These are phyloP conservation scores for Rutidosis leptorrhynchoides DNA, from an alignment of 129 eudicot genomes.

Conservation along the genomic window DNA sequence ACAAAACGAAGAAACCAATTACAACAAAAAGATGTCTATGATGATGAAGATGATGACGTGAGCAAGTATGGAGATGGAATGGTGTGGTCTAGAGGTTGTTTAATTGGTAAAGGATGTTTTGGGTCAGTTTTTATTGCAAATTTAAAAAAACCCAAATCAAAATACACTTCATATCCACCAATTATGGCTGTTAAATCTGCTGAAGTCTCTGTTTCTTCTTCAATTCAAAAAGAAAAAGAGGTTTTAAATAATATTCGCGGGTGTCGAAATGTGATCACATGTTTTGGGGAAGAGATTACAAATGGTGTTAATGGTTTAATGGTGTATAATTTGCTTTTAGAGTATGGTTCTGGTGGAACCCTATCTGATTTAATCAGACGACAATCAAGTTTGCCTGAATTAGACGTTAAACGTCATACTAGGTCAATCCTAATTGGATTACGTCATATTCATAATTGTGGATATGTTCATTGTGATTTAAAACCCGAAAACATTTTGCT, in stretches of 20 bases:
- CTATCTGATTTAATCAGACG: conserved; percentile 54
- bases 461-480: conserved; percentile 78
- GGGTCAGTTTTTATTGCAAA: conserved; percentile 74
- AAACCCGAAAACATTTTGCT: conserved; percentile 71
- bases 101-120: conserved; percentile 72
- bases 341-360: conserved; percentile 69
- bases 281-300: conserved; percentile 75
- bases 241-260: conserved; percentile 47
- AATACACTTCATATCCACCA: conserved; percentile 51
- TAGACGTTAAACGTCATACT: conserved; percentile 41
- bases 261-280: conserved; percentile 47
- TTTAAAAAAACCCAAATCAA: conserved; percentile 59
- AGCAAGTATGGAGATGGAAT: conserved; percentile 74
- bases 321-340: conserved; percentile 48
- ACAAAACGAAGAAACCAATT: conserved; percentile 9
- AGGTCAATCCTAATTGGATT: conserved; percentile 58
- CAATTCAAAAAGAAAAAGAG: conserved; percentile 68
- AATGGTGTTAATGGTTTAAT: conserved; percentile 47
- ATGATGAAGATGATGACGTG: not conserved
- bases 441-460: conserved; percentile 38
- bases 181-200: conserved; percentile 89
- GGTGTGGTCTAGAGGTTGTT: conserved; percentile 64
- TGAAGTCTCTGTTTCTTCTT: conserved; percentile 63
- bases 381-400: conserved; percentile 38
- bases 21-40: not conserved